Evolutionary conservation across 164 flowering plant species (phyloP).

Genomic region (Nymphaea colorata): DNA sequence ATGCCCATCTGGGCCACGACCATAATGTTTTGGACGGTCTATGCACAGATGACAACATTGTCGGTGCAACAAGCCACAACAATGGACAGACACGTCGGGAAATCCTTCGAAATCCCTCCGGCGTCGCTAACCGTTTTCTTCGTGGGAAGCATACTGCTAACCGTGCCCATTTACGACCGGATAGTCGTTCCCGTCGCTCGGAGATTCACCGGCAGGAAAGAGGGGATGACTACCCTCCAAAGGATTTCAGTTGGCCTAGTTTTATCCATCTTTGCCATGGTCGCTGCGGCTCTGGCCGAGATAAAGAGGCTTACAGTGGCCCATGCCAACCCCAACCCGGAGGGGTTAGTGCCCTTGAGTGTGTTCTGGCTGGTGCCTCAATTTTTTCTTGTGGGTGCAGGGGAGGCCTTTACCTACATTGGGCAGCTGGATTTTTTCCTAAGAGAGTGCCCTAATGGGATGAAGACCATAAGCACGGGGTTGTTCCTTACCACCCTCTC

Average conservation of each 20-base stretch:
- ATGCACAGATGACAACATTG: slow-evolving; percentile 61
- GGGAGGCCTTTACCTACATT: slow-evolving; percentile 93
- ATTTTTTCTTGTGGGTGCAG: slow-evolving; percentile 79
- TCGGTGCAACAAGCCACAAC: slow-evolving; percentile 61
- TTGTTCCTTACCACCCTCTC: slow-evolving; percentile 85
- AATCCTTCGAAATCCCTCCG: slow-evolving; percentile 70
- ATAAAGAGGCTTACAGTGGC: slow-evolving; percentile 59
- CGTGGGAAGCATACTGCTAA: slow-evolving; percentile 60
- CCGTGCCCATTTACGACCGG: slow-evolving; percentile 58
- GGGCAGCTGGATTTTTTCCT: slow-evolving; percentile 99
- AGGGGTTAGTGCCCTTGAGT: slow-evolving; percentile 36
- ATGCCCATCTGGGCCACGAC: slow-evolving; percentile 70
- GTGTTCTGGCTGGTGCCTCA: slow-evolving; percentile 83
- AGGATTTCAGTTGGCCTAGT: slow-evolving; percentile 63
- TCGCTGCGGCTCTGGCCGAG: slow-evolving; percentile 59
- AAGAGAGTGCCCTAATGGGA: slow-evolving; percentile 84
- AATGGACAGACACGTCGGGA: slow-evolving; percentile 49
- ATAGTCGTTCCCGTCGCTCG: slow-evolving; percentile 68
- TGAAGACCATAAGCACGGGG: slow-evolving; percentile 99
- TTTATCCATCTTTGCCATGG: slow-evolving; percentile 70
- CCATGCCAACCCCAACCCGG: neutral
- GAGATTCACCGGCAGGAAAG: slow-evolving; percentile 55
- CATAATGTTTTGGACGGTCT: slow-evolving; percentile 58
- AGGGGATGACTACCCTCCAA: slow-evolving; percentile 76
- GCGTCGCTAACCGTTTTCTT: slow-evolving; percentile 91